Conservation (phyloP, 257 asterid species). For the Solanum ossicruentum region DNA sequence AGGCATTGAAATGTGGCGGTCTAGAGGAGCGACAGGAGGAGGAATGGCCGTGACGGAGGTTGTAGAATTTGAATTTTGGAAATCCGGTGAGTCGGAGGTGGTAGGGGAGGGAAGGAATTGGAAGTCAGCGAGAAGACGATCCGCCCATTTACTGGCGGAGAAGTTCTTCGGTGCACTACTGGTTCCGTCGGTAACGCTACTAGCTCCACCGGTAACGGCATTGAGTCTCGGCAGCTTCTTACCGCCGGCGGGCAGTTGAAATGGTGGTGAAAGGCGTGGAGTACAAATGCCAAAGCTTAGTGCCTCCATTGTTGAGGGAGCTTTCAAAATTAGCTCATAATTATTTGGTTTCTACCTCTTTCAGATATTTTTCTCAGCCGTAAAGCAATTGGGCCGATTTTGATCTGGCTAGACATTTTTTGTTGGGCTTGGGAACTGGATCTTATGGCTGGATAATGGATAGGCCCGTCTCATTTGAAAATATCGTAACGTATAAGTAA, state of each 20-base stretch:
- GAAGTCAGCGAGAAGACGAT: constrained; percentile 88
- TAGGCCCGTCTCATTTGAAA: not conserved
- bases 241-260: not conserved
- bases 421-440: not conserved
- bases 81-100: constrained; percentile 24
- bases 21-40: constrained; percentile 42
- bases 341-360: not conserved
- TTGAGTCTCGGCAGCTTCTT: constrained; percentile 25
- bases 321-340: not conserved
- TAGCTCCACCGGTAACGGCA: constrained; percentile 51
- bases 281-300: constrained; percentile 32
- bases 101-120: constrained; percentile 69
- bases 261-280: constrained; percentile 32
- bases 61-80: constrained; percentile 10
- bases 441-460: not conserved
- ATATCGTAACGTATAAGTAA: too few species aligned
- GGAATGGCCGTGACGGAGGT: constrained; percentile 16
- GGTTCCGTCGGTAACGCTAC: not conserved
- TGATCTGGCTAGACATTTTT: not conserved
- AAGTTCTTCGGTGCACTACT: constrained; percentile 8
- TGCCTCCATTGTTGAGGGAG: constrained; percentile 34
- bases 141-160: constrained; percentile 89
- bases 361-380: not conserved
- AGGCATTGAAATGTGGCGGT: constrained; percentile 68
- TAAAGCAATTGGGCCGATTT: not conserved